Evolutionary conservation across 345 rosid genomes (phyloP).

Genomic region (Mallotus nudiflorus): DNA sequence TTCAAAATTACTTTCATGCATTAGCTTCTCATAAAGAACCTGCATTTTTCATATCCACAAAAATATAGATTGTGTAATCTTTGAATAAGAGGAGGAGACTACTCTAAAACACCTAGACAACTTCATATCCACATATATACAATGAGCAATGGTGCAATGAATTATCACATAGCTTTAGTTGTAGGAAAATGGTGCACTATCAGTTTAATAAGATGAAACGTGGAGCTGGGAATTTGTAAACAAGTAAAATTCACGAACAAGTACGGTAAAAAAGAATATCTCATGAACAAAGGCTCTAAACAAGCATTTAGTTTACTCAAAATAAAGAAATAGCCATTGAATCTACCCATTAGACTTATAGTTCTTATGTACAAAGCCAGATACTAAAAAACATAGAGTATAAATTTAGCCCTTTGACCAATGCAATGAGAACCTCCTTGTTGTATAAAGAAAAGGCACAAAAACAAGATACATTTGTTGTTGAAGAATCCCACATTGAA

Average conservation of each 20-base stretch:
- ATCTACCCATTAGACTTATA: constrained; percentile 18
- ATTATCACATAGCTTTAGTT: no score
- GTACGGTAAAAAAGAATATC: background rate
- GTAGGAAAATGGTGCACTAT: no score
- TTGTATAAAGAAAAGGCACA: constrained; percentile 13
- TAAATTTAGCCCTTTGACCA: constrained; percentile 20
- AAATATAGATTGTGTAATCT: no score
- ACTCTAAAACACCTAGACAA: no score
- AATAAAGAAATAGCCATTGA: constrained; percentile 10
- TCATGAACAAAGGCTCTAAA: constrained; percentile 7
- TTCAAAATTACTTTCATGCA: no score
- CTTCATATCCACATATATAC: no score
- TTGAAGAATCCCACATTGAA: no score
- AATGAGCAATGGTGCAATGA: no score
- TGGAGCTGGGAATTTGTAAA: background rate
- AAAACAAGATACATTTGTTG: constrained; percentile 18
- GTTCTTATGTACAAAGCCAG: constrained; percentile 21
- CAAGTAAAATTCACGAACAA: background rate
- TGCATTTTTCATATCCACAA: no score
- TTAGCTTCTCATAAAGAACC: no score
- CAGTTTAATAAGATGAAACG: no score
- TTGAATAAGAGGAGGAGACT: no score
- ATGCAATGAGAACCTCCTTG: constrained; percentile 15
- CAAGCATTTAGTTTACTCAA: constrained; percentile 6
- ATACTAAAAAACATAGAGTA: constrained; percentile 9